Evolutionary conservation across 1,139 yeast genomes (phyloP), one percentile per base, ranked within the genome.

Genomic region (Hansenula lynferdii): DNA sequence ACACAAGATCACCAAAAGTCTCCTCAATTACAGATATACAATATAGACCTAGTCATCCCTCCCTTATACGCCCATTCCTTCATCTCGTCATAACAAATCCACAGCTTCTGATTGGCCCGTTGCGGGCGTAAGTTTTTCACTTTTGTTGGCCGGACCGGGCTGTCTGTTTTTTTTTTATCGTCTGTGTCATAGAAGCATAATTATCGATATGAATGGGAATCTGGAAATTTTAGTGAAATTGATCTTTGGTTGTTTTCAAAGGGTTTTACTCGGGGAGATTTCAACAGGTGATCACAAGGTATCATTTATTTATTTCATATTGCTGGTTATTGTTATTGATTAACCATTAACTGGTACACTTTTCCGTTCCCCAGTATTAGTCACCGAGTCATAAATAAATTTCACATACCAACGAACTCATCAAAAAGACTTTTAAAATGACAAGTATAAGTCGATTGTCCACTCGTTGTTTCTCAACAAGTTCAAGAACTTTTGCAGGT

Each of bases 401-500:
- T n/a, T 26, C 10, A 26, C 6, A 26, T 26, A 14, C 9, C 9
- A 9, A 21, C 7, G 22, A 21, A 28, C 9, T 17, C 30, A 15
- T 28, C 16, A 8, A 11, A 8, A 3, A 29, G 8, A 29, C 10
- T 11, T 6, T 27, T 7, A n/a, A 7, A 17, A 28, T 28, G n/a
- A n/a, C n/a, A 18, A 22, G 31, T 16, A 26, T 31, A 24, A 36
- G 39, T 31, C 39, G 36, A 36, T 24, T 39, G 28, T 31, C 40
- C 21, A 30, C 34, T 12, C 50, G 53, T 34, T 41, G 42, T 20
- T 49, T 50, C 41, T 43, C 53, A 17, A 39, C 48, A 4, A 31
- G 46, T 4, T 28, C 42, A 11, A 35, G 36, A 8, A 11, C 25
- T 4, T 26, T 34, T 5, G 49, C 47, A 5, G 67, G 67, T 24